These are phyloP conservation scores for Colletotrichum plurivorum DNA, from an alignment of 2,329 filamentous ascomycete species.

Conservation along the genomic window DNA sequence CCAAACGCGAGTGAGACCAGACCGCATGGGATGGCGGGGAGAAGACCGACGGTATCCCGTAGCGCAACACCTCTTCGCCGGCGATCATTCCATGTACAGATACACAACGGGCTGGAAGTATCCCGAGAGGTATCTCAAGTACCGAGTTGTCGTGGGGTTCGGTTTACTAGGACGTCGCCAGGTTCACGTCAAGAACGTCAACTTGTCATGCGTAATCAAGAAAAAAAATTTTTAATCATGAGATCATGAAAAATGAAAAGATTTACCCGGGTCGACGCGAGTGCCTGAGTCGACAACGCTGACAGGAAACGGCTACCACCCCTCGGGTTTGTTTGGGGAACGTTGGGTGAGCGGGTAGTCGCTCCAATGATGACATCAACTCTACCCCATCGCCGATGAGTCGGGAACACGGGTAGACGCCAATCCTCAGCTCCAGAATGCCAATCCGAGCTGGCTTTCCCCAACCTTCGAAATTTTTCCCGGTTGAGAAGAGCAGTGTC, in stretches of 20 bases:
- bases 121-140: constrained; percentile 19
- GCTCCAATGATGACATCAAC: constrained; percentile 40
- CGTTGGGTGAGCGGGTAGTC: constrained; percentile 18
- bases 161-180: constrained; percentile 8
- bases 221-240: neutral
- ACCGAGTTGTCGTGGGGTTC: constrained; percentile 14
- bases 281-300: constrained; percentile 14
- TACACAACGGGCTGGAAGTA: constrained; percentile 19
- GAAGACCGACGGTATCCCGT: constrained; percentile 21
- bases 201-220: neutral
- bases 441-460: neutral
- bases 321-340: constrained; percentile 1
- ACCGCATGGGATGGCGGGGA: constrained; percentile 3
- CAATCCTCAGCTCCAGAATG: too few species aligned
- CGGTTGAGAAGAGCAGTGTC: neutral
- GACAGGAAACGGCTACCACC: neutral
- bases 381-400: constrained; percentile 29
- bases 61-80: neutral
- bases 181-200: constrained; percentile 1
- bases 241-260: too few species aligned
- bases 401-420: neutral
- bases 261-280: too few species aligned
- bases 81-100: neutral
- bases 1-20: neutral
- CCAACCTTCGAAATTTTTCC: neutral